phyloP scores from a whole-genome alignment of 768 basidiomycete species.

The Boletus reticuloceps region DNA sequence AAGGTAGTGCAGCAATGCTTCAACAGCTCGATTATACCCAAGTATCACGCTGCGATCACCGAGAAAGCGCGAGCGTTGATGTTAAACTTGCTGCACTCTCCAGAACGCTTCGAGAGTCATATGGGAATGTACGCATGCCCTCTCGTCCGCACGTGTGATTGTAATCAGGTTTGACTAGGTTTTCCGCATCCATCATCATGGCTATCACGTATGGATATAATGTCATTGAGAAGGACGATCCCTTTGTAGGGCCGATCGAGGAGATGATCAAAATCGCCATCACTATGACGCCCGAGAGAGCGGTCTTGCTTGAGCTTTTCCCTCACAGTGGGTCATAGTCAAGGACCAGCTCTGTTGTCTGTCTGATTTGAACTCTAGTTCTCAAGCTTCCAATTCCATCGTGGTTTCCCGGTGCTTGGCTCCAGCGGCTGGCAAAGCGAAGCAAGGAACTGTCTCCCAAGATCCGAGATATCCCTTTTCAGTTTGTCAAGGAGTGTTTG shows the following conservation, averaged over 20 bases:
- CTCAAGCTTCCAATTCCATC: constrained; percentile 19
- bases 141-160: background rate
- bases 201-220: constrained; percentile 20
- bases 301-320: constrained; percentile 16
- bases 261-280: constrained; percentile 6
- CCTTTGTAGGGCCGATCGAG: constrained; percentile 12
- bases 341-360: background rate
- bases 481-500: constrained; percentile 23
- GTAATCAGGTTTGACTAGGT: constrained; percentile 6
- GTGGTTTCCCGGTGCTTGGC: constrained; percentile 15
- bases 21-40: constrained; percentile 5
- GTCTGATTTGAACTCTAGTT: constrained; percentile 9
- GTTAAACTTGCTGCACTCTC: constrained; percentile 8
- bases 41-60: constrained; percentile 11
- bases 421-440: constrained; percentile 7
- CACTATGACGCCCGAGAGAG: constrained; percentile 20
- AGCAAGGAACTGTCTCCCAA: constrained; percentile 9
- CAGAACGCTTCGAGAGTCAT: constrained; percentile 14
- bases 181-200: constrained; percentile 20
- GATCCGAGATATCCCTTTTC: constrained; percentile 19
- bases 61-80: constrained; percentile 7
- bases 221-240: constrained; percentile 16
- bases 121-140: constrained; percentile 18
- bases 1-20: constrained; percentile 17
- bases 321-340: constrained; percentile 17